Base-by-base conservation (phyloP, 148 eudicot species). In the Persicaria tinctoria region DNA sequence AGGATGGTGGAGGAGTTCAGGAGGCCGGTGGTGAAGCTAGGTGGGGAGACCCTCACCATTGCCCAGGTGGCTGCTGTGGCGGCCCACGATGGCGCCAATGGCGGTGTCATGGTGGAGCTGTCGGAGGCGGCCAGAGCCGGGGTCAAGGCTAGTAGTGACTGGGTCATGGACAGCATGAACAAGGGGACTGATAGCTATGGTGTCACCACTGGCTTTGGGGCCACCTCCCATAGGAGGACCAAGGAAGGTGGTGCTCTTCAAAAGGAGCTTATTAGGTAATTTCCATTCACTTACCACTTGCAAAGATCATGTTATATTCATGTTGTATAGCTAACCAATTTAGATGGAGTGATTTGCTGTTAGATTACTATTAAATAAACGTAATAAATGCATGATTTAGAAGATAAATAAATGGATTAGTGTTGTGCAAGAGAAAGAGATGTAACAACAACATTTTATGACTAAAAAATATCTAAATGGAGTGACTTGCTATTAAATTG, bases 181-280 rank as follows among this genome's bases (percentile, higher is more conserved):
- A 90, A 87, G 59, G 97, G 95, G n/a, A 92, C 92, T 5, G 97
- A 92, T 68, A 90, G 89, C 56, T 90, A 90, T 77, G 97, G 97
- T 72, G 91, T 90, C 3, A 90, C 97, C 4, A 87, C 96, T 72
- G 93, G 97, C 0, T 93, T 90, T 78, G 97, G 97, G 70, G 93
- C 97, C 14, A 93, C 97, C 11, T 90, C 97, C 3, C 95, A 92
- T 38, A 79, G 97, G 73, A 79, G 97, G 46, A 92, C 97, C 17
- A 92, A 84, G 54, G 83, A 92, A 27, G 96, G 97, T 49, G 96
- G 96, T 66, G 95, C 91, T n/a, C 87, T 92, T 46, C 97, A 92
- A 55, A 85, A 75, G 78, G 96, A 90, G 73, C 97, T 90, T 56
- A 88, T 92, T 77, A 92, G 97, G 95, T 92, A 83, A 82, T 45